Evolutionary conservation across 306 rosid genomes (phyloP), one percentile per base, ranked within the genome.

Genomic region (Quercus alba): DNA sequence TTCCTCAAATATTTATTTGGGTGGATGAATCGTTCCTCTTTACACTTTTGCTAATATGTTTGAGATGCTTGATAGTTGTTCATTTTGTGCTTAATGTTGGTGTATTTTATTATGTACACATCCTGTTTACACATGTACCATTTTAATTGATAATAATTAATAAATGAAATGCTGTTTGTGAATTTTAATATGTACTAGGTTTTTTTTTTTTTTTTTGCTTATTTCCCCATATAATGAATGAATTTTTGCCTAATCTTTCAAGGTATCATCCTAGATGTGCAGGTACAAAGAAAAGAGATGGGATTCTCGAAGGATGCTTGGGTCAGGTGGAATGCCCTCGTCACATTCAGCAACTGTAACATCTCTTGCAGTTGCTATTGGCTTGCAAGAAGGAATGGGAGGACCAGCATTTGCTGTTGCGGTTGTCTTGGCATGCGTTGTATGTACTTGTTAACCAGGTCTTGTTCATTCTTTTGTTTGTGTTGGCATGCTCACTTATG

Each of bases 311-410:
- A 85, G 92, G 74, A 83, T 95, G 94, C 87, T 93, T 80, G 91
- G 87, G 83, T 95, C 99, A 31, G 94, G 98, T 28, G 97, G 96
- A 72, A 93, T 95, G 97, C 94, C 96, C 74, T 93, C 98, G 14
- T 95, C 99, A 55, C 98, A 95, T 86, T 93, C 98, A 66, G 93
- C 96, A 14, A 89, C 94, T 3, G 97, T 95, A 76, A 81, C 93
- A 26, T 94, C 99, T 74, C 84, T 95, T 56, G 89, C 94, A 20
- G 73, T 82, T 81, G 91, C 99, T 38, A 85, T 93, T 57, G 93
- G 87, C 58, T 86, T 93, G 26, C 92, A 91, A 31, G 85, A 91
- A 55, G 99, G 99, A 61, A 70, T 90, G 28, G 92, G 89, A 23
- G 91, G 91, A 62, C 54, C 99, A 5, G 87, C 88, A 68, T 95